Evolutionary conservation across 2,329 filamentous ascomycete genomes (phyloP).

Genomic region (Teratosphaeria nubilosa): DNA sequence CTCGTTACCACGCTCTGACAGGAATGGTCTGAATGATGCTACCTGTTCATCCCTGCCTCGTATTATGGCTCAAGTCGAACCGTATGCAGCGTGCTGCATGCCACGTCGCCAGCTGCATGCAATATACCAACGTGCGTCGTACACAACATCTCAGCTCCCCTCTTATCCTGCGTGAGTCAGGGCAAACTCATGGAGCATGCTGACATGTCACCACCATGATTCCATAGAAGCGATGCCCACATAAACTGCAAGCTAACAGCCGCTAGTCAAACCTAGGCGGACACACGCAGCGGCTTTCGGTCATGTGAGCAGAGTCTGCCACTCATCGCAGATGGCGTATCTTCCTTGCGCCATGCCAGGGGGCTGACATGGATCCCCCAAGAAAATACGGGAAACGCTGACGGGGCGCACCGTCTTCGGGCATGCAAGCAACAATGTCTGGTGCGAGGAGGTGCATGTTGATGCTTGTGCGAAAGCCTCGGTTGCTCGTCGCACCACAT

Average conservation of each 20-base stretch:
- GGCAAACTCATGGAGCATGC: neutral
- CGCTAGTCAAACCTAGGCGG: neutral
- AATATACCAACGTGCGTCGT: neutral
- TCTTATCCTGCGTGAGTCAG: neutral
- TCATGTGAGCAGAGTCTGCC: slow-evolving; percentile 2
- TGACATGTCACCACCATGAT: neutral
- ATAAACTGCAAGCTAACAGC: neutral
- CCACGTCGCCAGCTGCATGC: neutral
- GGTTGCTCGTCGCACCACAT: neutral
- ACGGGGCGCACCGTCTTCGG: neutral
- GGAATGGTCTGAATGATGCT: neutral
- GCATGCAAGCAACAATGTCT: neutral
- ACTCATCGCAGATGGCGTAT: neutral
- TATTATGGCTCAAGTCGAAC: too few species aligned
- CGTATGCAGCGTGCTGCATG: neutral
- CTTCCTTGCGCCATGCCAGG: neutral
- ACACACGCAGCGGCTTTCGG: neutral
- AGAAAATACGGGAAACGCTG: neutral
- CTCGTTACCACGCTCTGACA: neutral
- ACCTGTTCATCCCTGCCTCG: neutral
- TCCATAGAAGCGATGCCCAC: neutral
- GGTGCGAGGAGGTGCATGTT: neutral
- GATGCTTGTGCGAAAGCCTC: neutral
- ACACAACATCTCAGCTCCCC: neutral
- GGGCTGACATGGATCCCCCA: neutral